phyloP scores from a whole-genome alignment of 2,329 filamentous ascomycete genomes.

The Thermomyces lanuginosus region DNA sequence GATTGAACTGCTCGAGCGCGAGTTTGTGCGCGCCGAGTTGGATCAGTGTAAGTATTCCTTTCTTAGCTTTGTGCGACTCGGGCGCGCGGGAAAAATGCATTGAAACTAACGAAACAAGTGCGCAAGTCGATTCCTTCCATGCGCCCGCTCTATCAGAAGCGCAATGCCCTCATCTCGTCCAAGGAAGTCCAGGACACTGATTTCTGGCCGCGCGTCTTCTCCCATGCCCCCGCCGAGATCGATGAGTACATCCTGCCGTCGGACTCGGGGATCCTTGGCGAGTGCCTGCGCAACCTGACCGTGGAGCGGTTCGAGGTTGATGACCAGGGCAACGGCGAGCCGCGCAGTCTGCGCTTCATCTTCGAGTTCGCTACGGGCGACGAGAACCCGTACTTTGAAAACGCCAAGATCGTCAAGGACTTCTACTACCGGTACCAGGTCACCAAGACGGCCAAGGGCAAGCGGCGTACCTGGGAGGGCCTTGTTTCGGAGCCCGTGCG shows the following conservation, averaged over 20 bases:
- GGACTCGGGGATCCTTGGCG: conserved; percentile 53
- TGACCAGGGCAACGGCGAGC: conserved; percentile 48
- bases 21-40: conserved; percentile 69
- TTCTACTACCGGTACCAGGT: conserved; percentile 62
- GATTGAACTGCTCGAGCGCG: conserved; percentile 61
- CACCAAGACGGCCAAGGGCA: conserved; percentile 26
- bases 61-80: background rate
- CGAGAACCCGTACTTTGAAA: conserved; percentile 62
- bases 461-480: conserved; percentile 48
- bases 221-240: conserved; percentile 69
- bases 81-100: conserved; percentile 1
- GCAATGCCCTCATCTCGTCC: conserved; percentile 49
- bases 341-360: conserved; percentile 59
- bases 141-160: conserved; percentile 58
- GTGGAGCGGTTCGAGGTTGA: conserved; percentile 67
- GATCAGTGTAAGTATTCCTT: conserved; percentile 53
- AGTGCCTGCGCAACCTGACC: conserved; percentile 49
- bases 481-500: conserved; percentile 77
- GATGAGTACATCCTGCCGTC: conserved; percentile 74
- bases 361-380: conserved; percentile 51
- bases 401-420: conserved; percentile 70
- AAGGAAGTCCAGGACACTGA: conserved; percentile 44
- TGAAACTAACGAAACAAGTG: conserved; percentile 35
- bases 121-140: conserved; percentile 55
- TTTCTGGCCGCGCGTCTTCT: conserved; percentile 92